phyloP scores from a whole-genome alignment of 352 stramenopile genomes.

The Phytophthora europaea region DNA sequence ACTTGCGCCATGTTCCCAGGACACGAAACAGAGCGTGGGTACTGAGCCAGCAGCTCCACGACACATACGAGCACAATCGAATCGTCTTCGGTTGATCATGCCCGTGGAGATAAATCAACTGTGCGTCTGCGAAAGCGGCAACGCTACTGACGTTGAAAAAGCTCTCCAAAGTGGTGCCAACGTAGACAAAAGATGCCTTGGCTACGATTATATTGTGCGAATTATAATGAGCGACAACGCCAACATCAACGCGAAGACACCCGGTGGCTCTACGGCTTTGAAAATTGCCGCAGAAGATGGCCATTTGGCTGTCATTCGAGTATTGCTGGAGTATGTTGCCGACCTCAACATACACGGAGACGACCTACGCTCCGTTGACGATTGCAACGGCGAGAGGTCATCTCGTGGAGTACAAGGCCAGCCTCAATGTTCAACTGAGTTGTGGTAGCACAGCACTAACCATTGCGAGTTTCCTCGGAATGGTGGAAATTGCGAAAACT shows the following conservation, averaged over 20 bases:
- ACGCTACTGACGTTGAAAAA: conserved; percentile 2
- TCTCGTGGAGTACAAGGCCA: conserved; percentile 14
- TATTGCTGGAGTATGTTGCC: conserved; percentile 11
- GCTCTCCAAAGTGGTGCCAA: conserved; percentile 1
- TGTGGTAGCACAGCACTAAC: background rate
- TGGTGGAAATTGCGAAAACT: background rate
- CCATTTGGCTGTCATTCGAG: conserved; percentile 1
- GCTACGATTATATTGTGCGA: conserved; percentile 1
- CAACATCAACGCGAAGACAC: conserved; percentile 15
- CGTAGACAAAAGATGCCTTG: conserved; percentile 1
- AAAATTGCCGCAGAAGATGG: conserved; percentile 10
- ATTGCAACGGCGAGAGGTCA: conserved; percentile 5
- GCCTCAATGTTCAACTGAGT: conserved; percentile 10
- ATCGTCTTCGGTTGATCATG: background rate
- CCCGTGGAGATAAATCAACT: conserved; percentile 7
- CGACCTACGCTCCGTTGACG: conserved; percentile 19
- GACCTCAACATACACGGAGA: background rate
- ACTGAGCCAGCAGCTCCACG: too few relatives aligned
- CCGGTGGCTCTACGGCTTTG: conserved; percentile 14
- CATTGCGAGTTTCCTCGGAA: too few relatives aligned
- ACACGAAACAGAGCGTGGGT: too few relatives aligned
- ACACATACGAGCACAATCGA: too few relatives aligned
- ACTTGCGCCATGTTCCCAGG: too few relatives aligned
- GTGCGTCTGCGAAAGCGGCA: conserved; percentile 5
- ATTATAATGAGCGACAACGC: conserved; percentile 10